Evolutionary conservation across 192 early-diverging fungal species (phyloP), one percentile per base, ranked within the genome.

Genomic region (Coemansia sp.): DNA sequence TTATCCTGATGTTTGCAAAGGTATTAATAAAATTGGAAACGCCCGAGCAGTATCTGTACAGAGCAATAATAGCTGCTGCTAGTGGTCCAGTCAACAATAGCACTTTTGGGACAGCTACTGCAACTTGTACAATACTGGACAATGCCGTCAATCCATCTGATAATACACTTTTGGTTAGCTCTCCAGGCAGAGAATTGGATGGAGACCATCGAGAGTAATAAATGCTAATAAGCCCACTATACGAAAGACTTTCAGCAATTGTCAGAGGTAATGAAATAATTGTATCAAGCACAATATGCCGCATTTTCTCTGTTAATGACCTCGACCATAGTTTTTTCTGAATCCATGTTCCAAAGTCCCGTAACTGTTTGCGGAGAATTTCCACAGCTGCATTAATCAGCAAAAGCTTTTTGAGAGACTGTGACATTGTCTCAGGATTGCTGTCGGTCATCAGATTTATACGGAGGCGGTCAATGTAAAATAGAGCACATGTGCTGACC

Each of bases 371-470:
- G 10, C 28, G 15, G 2, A 54, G 36, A 3, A 75, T 63, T 5
- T 25, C 31, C 1, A 66, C 25, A 9, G 63, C 15, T 1, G 73
- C 73, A 38, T 75, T 75, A 0, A 69, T 25, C 4, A 63, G 21
- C 2, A 75, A 36, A 38, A 69, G 66, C 17, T 26, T 50, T 11
- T 48, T 56, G 21, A 75, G 46, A 22, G 73, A 75, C 25, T 59
- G 47, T n/a, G 22, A 44, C 17, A 68, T 65, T 1, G 73, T 65
- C 1, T 56, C 63, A 0, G 73, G 62, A 34, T 75, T 63, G 47
- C n/a, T 66, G 42, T 75, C 67, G 2, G 47, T 47, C 66, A 75
- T 75, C 5, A 69, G 51, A 7, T 46, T 17, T 2, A 69, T 59
- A 2, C 73, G 63, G 37, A 68, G 59, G 4, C 49, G 34, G 36